A percentile compares a stretch with the other conserved stretches of the same genome.
Conservation (phyloP, 2,329 filamentous ascomycete genomes). For the Aspergillus carbonarius region DNA sequence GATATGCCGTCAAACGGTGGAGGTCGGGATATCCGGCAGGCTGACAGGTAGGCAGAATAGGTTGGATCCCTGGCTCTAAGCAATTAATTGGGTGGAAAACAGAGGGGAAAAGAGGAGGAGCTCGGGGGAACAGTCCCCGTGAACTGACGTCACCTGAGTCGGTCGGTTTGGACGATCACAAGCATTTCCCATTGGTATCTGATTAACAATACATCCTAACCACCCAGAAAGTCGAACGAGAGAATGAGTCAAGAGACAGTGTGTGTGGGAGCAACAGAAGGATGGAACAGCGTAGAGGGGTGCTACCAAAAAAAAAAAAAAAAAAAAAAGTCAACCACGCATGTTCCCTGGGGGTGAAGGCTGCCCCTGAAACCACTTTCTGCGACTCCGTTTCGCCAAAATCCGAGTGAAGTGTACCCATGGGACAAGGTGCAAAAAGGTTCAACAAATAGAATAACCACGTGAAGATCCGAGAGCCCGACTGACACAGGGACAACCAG, state of each 20-base stretch:
- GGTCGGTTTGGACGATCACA: background rate
- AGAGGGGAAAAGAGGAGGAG: background rate
- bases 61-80: background rate
- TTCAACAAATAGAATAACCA: background rate
- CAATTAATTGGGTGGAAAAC: too few relatives aligned
- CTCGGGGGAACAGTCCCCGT: background rate
- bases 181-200: background rate
- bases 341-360: background rate
- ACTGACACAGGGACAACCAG: background rate
- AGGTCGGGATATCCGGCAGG: slow-evolving; percentile 8
- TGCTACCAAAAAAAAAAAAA: background rate
- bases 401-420: background rate
- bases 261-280: background rate
- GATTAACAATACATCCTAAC: background rate
- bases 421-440: background rate
- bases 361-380: too few relatives aligned
- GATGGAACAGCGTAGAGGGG: background rate
- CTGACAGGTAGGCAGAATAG: background rate
- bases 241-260: background rate
- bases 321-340: background rate
- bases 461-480: background rate
- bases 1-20: slow-evolving; percentile 8
- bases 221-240: background rate
- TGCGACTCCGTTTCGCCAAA: background rate
- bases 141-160: background rate